Base-by-base conservation (phyloP, 495 filamentous ascomycete genomes). In the Filosporella fistucella region DNA sequence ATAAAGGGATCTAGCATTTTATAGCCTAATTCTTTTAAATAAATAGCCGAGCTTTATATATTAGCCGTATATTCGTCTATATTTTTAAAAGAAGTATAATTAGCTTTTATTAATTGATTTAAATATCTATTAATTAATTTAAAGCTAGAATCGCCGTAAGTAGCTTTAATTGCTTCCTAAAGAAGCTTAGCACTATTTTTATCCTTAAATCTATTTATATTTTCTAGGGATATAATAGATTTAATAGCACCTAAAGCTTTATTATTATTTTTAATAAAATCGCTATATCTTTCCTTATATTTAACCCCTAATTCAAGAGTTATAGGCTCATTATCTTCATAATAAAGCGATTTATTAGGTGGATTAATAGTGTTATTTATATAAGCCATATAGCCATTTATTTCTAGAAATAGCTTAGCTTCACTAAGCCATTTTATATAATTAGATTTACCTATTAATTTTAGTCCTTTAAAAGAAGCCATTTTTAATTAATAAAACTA, bases 371-470 rank as follows among this genome's bases (percentile, higher is more conserved):
- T 6, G n/a, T 16, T 17, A 24, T 43, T 24, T 26, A 43, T 43
- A 43, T 43, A 43, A 26, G 40, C 22, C 23, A 43, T 43, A 43
- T 23, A 43, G 20, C 40, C n/a, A 29, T 43, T 43, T 26, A 43
- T 28, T 43, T 43, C 22, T 23, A 43, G 29, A 29, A 43, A 43
- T 6, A 43, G 24, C 6, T 9, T 43, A 29, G 40, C 23, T n/a
- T 28, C 29, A 43, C 22, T 24, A 26, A 43, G 9, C 40, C 22
- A 43, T 43, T 43, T 24, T 43, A 43, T 29, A 29, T 43, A 43
- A 28, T 43, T 43, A 43, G 33, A 43, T 13, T 24, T 21, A 16
- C 40, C 24, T 13, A 43, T 14, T 29, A 43, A 24, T 16, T 43
- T 26, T 16, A 28, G 22, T 9, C 40, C 22, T 28, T 29, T 26